phyloP scores from a whole-genome alignment of 768 basidiomycete species.

The Termitomyces sp. region DNA sequence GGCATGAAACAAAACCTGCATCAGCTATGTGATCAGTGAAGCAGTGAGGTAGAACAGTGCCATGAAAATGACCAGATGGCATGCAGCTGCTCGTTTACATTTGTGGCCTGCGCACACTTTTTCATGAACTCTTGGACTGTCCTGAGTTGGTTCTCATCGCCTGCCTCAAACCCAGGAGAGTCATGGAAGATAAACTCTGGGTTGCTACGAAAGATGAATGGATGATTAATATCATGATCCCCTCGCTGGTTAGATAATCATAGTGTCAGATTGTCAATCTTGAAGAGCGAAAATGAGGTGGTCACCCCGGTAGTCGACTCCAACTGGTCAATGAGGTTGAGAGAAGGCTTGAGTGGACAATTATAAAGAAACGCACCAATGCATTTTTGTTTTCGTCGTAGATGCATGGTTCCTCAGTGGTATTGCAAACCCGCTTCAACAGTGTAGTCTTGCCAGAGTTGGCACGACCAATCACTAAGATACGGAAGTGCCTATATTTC shows the following conservation, averaged over 20 bases:
- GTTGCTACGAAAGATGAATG: not conserved
- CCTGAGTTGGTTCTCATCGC: not conserved
- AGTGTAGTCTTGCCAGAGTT: constrained; percentile 5
- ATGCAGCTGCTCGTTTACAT: not conserved
- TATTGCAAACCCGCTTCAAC: not conserved
- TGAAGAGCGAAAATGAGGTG: no score
- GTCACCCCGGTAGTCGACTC: not conserved
- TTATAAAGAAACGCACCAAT: not conserved
- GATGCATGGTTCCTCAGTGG: not conserved
- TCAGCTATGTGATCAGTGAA: not conserved
- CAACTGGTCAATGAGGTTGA: not conserved
- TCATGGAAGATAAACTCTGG: not conserved
- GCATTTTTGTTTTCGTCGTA: not conserved
- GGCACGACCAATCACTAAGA: constrained; percentile 7
- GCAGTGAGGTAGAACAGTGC: no score
- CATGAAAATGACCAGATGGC: not conserved
- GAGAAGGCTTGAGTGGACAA: no score
- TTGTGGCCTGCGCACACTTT: not conserved
- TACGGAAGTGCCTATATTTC: constrained; percentile 3
- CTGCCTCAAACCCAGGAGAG: not conserved
- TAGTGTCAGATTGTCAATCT: not conserved
- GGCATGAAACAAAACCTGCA: not conserved
- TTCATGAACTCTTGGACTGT: not conserved
- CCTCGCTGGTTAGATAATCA: not conserved
- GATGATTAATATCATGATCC: not conserved